Percentiles rank a stretch among this genome's conserved stretches.
Evolutionary conservation across 2,329 filamentous ascomycete genomes (phyloP).

Genomic region (Beauveria varroae): DNA sequence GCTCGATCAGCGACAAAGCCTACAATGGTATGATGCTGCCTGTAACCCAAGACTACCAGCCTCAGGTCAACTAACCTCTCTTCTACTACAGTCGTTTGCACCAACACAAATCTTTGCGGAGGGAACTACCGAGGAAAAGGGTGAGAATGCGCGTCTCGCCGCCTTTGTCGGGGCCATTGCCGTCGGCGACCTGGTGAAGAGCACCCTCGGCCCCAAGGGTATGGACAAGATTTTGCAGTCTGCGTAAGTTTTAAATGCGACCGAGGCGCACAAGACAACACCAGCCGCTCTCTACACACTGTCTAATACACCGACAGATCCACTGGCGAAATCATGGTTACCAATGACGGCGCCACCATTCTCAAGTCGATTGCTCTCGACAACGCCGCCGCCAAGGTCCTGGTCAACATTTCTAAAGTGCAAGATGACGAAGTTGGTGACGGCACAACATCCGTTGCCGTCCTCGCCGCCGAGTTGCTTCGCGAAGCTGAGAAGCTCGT

Average conservation of each 20-base stretch:
- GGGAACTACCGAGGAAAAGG: conserved; percentile 95
- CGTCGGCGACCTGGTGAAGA: conserved; percentile 95
- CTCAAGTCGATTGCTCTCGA: conserved; percentile 97
- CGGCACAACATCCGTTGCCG: conserved; percentile 95
- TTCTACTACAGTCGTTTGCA: conserved; percentile 52
- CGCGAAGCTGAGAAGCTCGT: conserved; percentile 96
- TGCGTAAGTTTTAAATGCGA: conserved; percentile 53
- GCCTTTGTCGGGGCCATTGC: conserved; percentile 98
- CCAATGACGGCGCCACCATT: conserved; percentile 97
- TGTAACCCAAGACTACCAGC: background rate
- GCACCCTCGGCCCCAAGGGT: conserved; percentile 91
- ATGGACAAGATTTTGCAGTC: conserved; percentile 99
- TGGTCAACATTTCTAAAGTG: conserved; percentile 99
- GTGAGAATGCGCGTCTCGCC: conserved; percentile 97
- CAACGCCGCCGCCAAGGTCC: conserved; percentile 94
- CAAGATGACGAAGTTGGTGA: conserved; percentile 98
- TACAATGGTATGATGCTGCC: conserved; percentile 9
- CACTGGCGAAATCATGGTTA: conserved; percentile 95
- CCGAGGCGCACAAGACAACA: background rate
- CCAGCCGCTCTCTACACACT: conserved; percentile 11
- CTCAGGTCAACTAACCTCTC: conserved; percentile 7
- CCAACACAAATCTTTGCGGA: conserved; percentile 98
- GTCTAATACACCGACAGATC: conserved; percentile 49
- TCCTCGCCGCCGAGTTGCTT: conserved; percentile 88
- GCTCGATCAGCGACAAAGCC: background rate